phyloP scores from a whole-genome alignment of 2,329 filamentous ascomycete species.

The Penicillium sp. region DNA sequence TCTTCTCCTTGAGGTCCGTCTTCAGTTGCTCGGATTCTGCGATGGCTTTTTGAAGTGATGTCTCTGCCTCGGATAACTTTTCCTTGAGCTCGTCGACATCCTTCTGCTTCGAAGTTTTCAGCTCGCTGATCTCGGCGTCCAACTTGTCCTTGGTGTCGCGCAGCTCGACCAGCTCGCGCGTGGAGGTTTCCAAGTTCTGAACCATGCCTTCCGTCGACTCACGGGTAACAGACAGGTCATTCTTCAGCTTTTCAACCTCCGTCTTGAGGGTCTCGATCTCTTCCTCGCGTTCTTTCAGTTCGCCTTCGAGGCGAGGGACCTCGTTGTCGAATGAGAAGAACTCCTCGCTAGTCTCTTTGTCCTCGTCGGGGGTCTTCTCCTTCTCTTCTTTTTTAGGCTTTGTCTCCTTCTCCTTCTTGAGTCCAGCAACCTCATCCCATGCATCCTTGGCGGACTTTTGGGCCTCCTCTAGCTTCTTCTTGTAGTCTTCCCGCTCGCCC shows the following conservation, averaged over 20 bases:
- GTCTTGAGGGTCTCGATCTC: conserved; percentile 72
- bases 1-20: conserved; percentile 45
- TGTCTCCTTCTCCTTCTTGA: conserved; percentile 47
- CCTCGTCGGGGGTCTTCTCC: conserved; percentile 14
- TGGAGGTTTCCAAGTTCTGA: conserved; percentile 68
- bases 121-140: conserved; percentile 51
- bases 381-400: conserved; percentile 24
- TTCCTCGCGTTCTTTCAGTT: conserved; percentile 70
- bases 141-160: conserved; percentile 58
- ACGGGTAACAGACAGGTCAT: conserved; percentile 71
- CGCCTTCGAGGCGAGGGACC: conserved; percentile 76
- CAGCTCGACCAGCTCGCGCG: conserved; percentile 63
- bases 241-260: conserved; percentile 70
- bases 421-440: conserved; percentile 65
- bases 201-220: conserved; percentile 72
- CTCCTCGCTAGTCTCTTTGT: conserved; percentile 61
- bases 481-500: conserved; percentile 76
- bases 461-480: conserved; percentile 73
- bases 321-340: conserved; percentile 94
- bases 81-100: conserved; percentile 48
- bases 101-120: conserved; percentile 46
- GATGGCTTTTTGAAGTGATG: conserved; percentile 33
- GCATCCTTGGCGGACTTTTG: conserved; percentile 67
- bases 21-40: conserved; percentile 40
- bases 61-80: conserved; percentile 39